Percentiles rank a stretch among this genome's conserved stretches.
These are phyloP conservation scores for Asparagopsis taxiformis DNA, from an alignment of 31 red algal genomes.

Conservation along the genomic window DNA sequence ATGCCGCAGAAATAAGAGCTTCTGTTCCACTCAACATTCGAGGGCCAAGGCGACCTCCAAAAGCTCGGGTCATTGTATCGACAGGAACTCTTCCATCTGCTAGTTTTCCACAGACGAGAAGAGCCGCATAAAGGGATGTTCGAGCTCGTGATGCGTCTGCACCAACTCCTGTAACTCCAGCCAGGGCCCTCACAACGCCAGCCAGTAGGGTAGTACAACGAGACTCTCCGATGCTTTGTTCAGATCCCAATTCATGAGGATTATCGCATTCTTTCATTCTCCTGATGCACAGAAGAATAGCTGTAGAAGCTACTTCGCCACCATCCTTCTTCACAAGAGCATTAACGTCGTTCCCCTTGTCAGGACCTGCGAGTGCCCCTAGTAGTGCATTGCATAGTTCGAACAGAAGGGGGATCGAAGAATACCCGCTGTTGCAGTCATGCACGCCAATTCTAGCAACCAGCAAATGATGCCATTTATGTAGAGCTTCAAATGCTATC, in stretches of 20 bases:
- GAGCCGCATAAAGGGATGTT: conserved; percentile 61
- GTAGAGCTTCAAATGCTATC: conserved; percentile 59
- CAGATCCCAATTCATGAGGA: conserved; percentile 23
- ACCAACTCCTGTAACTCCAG: conserved; percentile 35
- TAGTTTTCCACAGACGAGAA: conserved; percentile 51
- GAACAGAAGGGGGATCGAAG: conserved; percentile 46
- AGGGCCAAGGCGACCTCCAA: conserved; percentile 50
- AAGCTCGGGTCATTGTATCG: conserved; percentile 35
- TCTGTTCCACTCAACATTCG: conserved; percentile 64
- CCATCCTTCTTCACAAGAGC: conserved; percentile 48
- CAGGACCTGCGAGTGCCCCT: conserved; percentile 37
- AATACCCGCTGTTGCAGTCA: conserved; percentile 46
- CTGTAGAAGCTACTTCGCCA: conserved; percentile 48
- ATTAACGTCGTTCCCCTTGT: conserved; percentile 24
- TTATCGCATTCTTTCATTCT: conserved; percentile 53
- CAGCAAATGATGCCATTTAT: conserved; percentile 65
- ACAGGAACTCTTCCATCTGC: conserved; percentile 31
- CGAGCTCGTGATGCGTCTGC: conserved; percentile 48
- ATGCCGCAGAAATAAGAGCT: conserved; percentile 43
- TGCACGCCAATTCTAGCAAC: conserved; percentile 53
- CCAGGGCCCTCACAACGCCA: conserved; percentile 53
- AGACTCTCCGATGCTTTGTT: conserved; percentile 53
- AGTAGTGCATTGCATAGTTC: conserved; percentile 48
- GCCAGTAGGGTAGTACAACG: conserved; percentile 43
- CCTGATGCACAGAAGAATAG: conserved; percentile 63